Evolutionary conservation across 2,329 filamentous ascomycete genomes (phyloP).

Genomic region (Exophiala sp.): DNA sequence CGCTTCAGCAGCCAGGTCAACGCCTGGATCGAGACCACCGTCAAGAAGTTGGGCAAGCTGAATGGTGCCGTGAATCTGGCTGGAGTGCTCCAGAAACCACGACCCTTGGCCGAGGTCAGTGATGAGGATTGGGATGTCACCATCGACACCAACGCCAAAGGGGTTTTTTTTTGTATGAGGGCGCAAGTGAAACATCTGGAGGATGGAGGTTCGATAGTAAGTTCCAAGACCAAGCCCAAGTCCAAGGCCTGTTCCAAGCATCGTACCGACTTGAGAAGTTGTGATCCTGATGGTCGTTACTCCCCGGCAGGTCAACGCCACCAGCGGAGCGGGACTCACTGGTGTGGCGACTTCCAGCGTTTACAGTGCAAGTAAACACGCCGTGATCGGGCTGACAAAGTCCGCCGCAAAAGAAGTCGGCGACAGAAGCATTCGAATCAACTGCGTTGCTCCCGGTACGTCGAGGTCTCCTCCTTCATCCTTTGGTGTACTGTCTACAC

Average conservation of each 20-base stretch:
- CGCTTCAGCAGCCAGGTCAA: constrained; percentile 17
- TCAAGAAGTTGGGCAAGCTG: constrained; percentile 35
- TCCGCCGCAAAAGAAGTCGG: constrained; percentile 34
- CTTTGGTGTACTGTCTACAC: too few relatives aligned
- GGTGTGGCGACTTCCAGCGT: constrained; percentile 38
- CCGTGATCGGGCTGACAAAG: constrained; percentile 43
- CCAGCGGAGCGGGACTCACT: constrained; percentile 36
- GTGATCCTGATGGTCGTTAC: too few relatives aligned
- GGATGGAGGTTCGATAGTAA: constrained; percentile 33
- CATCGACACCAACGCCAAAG: constrained; percentile 39
- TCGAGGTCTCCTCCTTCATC: neutral
- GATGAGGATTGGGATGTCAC: constrained; percentile 36
- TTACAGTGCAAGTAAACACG: constrained; percentile 43
- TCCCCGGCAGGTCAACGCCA: constrained; percentile 35
- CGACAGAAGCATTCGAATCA: constrained; percentile 33
- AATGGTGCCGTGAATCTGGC: constrained; percentile 42
- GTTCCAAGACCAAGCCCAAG: neutral
- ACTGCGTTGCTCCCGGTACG: constrained; percentile 28
- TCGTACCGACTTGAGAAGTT: too few relatives aligned
- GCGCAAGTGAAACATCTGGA: constrained; percentile 41
- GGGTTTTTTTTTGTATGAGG: too few relatives aligned
- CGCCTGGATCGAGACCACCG: constrained; percentile 35
- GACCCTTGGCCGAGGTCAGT: constrained; percentile 33
- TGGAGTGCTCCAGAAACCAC: constrained; percentile 21
- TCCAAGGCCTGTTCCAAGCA: neutral